These are phyloP conservation scores for Verticillium zaregamsianum DNA, from an alignment of 2,329 filamentous ascomycete genomes.

Conservation along the genomic window DNA sequence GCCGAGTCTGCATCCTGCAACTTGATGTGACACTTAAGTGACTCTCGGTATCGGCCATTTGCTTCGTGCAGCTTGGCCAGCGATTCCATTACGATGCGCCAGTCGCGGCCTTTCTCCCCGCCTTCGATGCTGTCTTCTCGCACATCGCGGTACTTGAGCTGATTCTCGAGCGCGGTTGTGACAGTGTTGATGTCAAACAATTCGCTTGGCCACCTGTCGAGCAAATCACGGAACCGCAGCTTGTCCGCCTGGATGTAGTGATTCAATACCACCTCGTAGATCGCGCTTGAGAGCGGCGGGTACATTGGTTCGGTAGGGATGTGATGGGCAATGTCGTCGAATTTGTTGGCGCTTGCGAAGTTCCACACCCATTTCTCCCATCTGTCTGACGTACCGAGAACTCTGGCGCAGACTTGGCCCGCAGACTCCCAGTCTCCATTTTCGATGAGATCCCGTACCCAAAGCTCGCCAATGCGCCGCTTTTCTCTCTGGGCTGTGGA, in stretches of 20 bases:
- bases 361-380: conserved; percentile 98
- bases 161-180: conserved; percentile 74
- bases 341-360: conserved; percentile 80
- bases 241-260: conserved; percentile 84
- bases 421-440: conserved; percentile 72
- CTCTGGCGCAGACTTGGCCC: conserved; percentile 75
- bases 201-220: conserved; percentile 80
- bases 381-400: conserved; percentile 70
- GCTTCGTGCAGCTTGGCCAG: conserved; percentile 82
- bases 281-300: conserved; percentile 72
- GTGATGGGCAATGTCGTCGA: conserved; percentile 83
- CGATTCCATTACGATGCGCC: conserved; percentile 83
- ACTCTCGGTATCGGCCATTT: conserved; percentile 75
- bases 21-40: conserved; percentile 82
- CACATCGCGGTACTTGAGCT: conserved; percentile 72
- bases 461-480: conserved; percentile 83
- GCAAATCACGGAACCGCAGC: conserved; percentile 68
- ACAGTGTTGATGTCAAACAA: conserved; percentile 77
- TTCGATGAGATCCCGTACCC: conserved; percentile 82
- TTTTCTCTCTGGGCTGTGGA: conserved; percentile 73
- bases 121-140: conserved; percentile 72
- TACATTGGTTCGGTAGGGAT: conserved; percentile 75
- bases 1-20: conserved; percentile 89
- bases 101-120: conserved; percentile 71
- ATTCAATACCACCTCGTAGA: conserved; percentile 85